Conservation (phyloP, 2,329 filamentous ascomycete species). For the Cladophialophora psammophila region DNA sequence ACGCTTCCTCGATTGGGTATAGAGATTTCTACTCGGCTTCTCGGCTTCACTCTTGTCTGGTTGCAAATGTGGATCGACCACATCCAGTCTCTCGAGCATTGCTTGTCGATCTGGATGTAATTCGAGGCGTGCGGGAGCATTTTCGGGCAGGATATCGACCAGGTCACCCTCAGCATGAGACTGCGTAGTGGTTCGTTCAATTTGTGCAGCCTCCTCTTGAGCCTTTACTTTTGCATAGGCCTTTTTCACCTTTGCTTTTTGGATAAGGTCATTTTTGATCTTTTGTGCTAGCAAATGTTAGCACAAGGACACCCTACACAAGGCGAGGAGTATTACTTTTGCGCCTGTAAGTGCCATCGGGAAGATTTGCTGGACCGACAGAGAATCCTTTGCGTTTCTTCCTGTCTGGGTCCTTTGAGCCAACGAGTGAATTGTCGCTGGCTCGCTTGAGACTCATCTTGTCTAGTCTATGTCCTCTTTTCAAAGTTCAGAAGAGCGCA, state of each 20-base stretch:
- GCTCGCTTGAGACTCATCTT: constrained; percentile 67
- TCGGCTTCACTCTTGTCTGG: constrained; percentile 36
- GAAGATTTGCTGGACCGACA: constrained; percentile 87
- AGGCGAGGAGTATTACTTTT: constrained; percentile 64
- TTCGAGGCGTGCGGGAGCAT: constrained; percentile 54
- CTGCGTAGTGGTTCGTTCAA: constrained; percentile 29
- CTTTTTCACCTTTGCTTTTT: constrained; percentile 93
- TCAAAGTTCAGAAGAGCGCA: neutral
- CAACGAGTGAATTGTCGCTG: constrained; percentile 53
- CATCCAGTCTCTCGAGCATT: constrained; percentile 60
- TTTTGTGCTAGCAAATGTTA: constrained; percentile 69
- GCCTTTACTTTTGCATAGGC: constrained; percentile 87
- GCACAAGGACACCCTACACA: constrained; percentile 6
- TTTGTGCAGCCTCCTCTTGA: constrained; percentile 55
- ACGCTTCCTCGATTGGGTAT: constrained; percentile 36
- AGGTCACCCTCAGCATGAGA: constrained; percentile 37
- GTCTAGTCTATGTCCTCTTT: neutral
- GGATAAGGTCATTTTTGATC: constrained; percentile 87
- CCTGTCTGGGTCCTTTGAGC: constrained; percentile 27
- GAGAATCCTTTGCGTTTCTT: constrained; percentile 72
- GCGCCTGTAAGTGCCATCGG: constrained; percentile 85
- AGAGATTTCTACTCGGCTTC: constrained; percentile 36
- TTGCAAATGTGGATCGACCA: constrained; percentile 27
- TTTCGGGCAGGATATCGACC: constrained; percentile 26
- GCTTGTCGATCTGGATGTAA: constrained; percentile 68